These are phyloP conservation scores for Logfia minima DNA, from an alignment of 129 eudicot genomes.

Conservation along the genomic window DNA sequence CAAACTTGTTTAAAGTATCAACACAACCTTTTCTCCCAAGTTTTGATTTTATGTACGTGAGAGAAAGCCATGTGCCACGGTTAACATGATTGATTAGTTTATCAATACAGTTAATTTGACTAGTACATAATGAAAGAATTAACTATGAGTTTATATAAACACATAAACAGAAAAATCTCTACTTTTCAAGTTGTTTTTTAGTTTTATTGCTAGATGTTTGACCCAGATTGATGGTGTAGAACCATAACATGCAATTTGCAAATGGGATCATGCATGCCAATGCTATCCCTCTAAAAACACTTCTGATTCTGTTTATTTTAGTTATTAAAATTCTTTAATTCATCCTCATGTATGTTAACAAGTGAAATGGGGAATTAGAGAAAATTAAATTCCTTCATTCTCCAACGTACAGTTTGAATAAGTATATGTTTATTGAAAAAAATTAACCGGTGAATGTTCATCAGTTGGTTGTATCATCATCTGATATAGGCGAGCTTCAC, in stretches of 20 bases:
- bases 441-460: too few species aligned
- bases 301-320: conserved; percentile 6
- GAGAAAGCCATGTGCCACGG: not conserved
- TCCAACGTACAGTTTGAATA: conserved; percentile 15
- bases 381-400: conserved; percentile 17
- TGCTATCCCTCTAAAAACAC: not conserved
- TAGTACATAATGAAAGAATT: not conserved
- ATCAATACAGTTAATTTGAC: not conserved
- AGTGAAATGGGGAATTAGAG: not conserved
- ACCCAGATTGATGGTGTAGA: conserved; percentile 30
- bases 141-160: not conserved
- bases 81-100: not conserved
- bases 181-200: conserved; percentile 24
- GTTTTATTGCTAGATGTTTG: conserved; percentile 26
- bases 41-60: not conserved
- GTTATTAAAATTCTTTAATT: not conserved
- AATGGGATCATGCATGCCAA: conserved; percentile 46
- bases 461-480: too few species aligned
- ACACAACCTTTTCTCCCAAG: not conserved
- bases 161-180: not conserved
- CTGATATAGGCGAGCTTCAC: too few species aligned
- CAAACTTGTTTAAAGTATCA: not conserved
- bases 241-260: conserved; percentile 39
- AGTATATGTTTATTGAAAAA: not conserved
- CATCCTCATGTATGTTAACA: conserved; percentile 5